Evolutionary conservation across 1,139 yeast species (phyloP), one percentile per base, ranked within the genome.

Genomic region (Kodamaea anthophila): DNA sequence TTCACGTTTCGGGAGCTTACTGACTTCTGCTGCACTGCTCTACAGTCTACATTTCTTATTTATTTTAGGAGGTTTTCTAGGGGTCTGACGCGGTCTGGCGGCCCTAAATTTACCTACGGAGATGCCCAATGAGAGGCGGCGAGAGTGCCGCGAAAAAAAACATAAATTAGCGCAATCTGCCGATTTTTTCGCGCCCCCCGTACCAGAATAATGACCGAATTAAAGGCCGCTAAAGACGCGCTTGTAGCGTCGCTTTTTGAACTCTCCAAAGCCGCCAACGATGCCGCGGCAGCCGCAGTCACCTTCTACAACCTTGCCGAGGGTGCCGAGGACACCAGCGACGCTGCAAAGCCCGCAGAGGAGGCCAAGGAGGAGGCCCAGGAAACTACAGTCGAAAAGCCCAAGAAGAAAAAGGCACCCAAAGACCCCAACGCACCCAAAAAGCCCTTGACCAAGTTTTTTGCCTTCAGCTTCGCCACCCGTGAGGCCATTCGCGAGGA

Each of bases 201-300:
- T 23, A 18, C 23, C 19, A 24, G 26, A 16, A 6, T 16, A 31
- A 60, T 59, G 66, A 41, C 62, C 26, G 65, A 58, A 29, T 50
- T 55, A 36, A 60, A 64, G 49, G 49, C 51, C 34, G 59, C 68
- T 21, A 63, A 63, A 49, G 68, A 65, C 47, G 55, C 77, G 56
- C 69, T 84, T 29, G 87, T 85, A 39, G 73, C 93, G 24, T 74
- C 94, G 5, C 71, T 85, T 37, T 80, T 79, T 47, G 87, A 81
- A 51, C 71, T 85, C 37, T 77, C 93, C 31, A 82, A 78, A 49
- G 84, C 88, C 13, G 88, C 94, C 26, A 75, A 71, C 40, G 87
- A 81, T 34, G 84, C 91, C 28, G 85, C 93, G 23, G 62, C 76
- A 25, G 87, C 91, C 19, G 75, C 88, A 21, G 74, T 83, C 37